Evolutionary conservation across 1,284 basidiomycete species (phyloP), one percentile per base, ranked within the genome.

Genomic region (Chondrostereum purpureum): DNA sequence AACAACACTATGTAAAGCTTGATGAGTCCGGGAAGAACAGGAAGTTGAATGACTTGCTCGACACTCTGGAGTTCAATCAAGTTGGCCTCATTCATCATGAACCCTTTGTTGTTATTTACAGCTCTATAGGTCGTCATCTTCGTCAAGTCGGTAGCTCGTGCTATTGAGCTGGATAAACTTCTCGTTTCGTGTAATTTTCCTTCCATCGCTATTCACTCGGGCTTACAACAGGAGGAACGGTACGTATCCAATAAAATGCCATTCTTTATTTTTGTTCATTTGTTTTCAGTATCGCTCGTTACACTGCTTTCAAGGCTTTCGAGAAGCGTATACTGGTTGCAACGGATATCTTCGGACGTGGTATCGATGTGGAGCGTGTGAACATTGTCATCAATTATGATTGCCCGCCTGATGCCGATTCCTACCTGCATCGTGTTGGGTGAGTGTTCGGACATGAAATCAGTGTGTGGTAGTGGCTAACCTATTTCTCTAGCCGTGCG

Each of bases 291-390:
- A 99, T 99, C 67, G 80, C 79, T 51, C 87, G 95, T n/a, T 99
- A 99, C 74, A 90, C 91, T 44, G 92, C 95, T 46, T 99, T 99
- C 79, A 99, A 99, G 73, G 90, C 91, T 12, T 99, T 99, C 56
- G 96, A 99, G 72, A 99, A 98, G 73, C 92, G 96, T 58, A 98
- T 97, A 55, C 75, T 97, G n/a, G 92, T 94, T 33, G 93, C 92
- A 14, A 97, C 93, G 18, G 93, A 97, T 65, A 97, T 97, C 55
- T 97, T 97, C 54, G 93, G 92, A 50, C 89, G 93, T 67, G 93
- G 93, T 59, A 97, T 97, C 54, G 93, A 97, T 69, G 93, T 97
- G 19, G 93, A 97, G 64, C 91, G 93, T 56, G 93, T 97, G 55
- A 97, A 97, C 69, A 96, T 95, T 50, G 92, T 94, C 42, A 78